These are phyloP conservation scores for Phyllosticta citrichinensis DNA, from an alignment of 2,329 filamentous ascomycete species.

Conservation along the genomic window DNA sequence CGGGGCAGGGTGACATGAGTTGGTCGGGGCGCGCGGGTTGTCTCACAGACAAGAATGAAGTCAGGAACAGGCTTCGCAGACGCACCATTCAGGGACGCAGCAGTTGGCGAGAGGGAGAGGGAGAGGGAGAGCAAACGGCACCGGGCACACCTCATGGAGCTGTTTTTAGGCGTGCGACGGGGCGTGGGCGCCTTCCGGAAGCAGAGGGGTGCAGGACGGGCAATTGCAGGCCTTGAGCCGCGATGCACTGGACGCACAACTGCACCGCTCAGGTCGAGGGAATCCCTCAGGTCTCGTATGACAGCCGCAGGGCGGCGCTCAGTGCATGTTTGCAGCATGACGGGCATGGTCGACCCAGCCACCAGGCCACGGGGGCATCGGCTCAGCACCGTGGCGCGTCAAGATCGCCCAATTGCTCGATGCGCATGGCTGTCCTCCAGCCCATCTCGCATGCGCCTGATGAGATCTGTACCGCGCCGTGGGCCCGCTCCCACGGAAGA, in stretches of 20 bases:
- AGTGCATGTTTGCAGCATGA: constrained; percentile 8
- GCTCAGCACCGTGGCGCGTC: constrained; percentile 8
- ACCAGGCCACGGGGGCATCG: constrained; percentile 10
- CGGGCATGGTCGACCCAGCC: constrained; percentile 10
- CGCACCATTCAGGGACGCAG: constrained; percentile 2
- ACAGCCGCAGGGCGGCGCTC: constrained; percentile 1
- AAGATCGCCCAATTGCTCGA: constrained; percentile 5
- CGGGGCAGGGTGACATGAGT: constrained; percentile 1
- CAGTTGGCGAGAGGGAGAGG: too few species aligned
- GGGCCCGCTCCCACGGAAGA: constrained; percentile 10
- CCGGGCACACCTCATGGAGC: constrained; percentile 2
- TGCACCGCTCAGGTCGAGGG: too few species aligned
- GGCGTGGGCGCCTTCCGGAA: constrained; percentile 4
- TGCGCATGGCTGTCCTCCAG: constrained; percentile 2
- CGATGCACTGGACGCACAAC: constrained; percentile 1
- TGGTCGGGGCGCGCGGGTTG: neutral
- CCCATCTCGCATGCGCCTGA: constrained; percentile 9
- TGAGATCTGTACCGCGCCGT: constrained; percentile 4
- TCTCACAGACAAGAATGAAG: constrained; percentile 8
- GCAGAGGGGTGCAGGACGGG: constrained; percentile 6
- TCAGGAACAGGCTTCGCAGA: constrained; percentile 7
- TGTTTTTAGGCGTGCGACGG: constrained; percentile 6
- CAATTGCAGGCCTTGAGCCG: neutral
- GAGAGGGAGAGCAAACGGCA: neutral
- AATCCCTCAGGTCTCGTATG: neutral